phyloP scores from a whole-genome alignment of 2,329 filamentous ascomycete genomes.

The Paecilomyces dactylethromorphus region DNA sequence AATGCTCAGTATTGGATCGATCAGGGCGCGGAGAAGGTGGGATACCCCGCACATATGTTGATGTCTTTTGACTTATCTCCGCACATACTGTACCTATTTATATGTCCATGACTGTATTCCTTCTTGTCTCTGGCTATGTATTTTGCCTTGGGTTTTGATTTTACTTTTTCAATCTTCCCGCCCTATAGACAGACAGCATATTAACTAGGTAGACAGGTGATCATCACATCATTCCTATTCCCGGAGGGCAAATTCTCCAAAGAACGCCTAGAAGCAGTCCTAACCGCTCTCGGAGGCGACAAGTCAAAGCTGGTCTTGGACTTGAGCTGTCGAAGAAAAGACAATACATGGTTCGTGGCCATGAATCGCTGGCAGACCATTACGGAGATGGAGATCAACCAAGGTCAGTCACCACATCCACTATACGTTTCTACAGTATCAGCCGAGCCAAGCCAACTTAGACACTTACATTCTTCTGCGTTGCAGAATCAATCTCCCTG shows the following conservation, averaged over 20 bases:
- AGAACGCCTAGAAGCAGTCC: constrained; percentile 64
- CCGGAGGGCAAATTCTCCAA: constrained; percentile 76
- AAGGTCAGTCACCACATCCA: constrained; percentile 52
- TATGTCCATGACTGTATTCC: not conserved
- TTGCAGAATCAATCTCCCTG: constrained; percentile 65
- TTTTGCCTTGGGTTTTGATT: constrained; percentile 1
- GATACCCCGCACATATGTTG: constrained; percentile 16
- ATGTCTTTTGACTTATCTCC: not conserved
- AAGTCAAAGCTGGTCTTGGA: constrained; percentile 85
- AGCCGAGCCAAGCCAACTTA: not conserved
- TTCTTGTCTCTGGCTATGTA: not conserved
- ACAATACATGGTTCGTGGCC: constrained; percentile 83
- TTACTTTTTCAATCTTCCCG: constrained; percentile 8
- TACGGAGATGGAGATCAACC: constrained; percentile 88
- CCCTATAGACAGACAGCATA: constrained; percentile 4
- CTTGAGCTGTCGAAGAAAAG: constrained; percentile 77
- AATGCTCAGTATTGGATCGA: constrained; percentile 86
- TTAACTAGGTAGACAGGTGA: constrained; percentile 59
- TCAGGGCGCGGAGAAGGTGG: constrained; percentile 80
- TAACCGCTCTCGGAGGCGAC: constrained; percentile 66
- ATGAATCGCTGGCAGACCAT: constrained; percentile 99
- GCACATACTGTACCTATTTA: not conserved
- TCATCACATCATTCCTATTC: constrained; percentile 94
- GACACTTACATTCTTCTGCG: not conserved
- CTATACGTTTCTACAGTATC: not conserved